These are phyloP conservation scores for Nephelium lappaceum DNA, from an alignment of 345 rosid genomes.

Conservation along the genomic window DNA sequence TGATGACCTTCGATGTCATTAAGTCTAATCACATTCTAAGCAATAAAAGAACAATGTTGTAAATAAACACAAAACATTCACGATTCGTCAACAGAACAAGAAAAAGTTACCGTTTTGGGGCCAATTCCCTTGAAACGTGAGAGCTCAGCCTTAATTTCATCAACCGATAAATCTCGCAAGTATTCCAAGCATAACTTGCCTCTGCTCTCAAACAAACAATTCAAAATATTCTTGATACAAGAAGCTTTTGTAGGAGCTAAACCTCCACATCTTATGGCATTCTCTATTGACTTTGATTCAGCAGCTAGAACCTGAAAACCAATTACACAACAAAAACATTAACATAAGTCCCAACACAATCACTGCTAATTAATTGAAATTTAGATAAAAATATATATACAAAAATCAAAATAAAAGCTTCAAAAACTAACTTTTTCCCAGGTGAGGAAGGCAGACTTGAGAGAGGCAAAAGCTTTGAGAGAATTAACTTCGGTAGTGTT, in stretches of 20 bases:
- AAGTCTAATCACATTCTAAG: not conserved
- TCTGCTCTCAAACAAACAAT: conserved; percentile 54
- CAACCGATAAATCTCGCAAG: conserved; percentile 57
- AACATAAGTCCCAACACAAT: not conserved
- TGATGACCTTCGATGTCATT: not conserved
- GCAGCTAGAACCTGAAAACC: conserved; percentile 66
- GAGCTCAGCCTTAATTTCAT: conserved; percentile 77
- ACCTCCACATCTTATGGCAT: conserved; percentile 88
- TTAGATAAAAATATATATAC: not conserved
- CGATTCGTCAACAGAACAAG: not conserved
- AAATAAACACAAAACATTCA: not conserved
- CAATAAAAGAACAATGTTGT: not conserved
- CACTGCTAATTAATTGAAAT: no score
- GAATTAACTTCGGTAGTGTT: conserved; percentile 82
- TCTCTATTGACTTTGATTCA: conserved; percentile 57
- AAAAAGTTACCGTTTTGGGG: conserved; percentile 72
- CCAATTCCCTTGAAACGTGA: conserved; percentile 80
- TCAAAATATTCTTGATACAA: conserved; percentile 71
- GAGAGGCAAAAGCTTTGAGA: conserved; percentile 72
- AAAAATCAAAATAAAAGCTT: not conserved
- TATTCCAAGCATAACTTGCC: conserved; percentile 84
- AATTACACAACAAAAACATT: conserved; percentile 8
- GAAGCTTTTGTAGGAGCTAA: conserved; percentile 80
- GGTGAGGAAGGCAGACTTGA: conserved; percentile 61
- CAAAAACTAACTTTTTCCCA: conserved; percentile 69